Evolutionary conservation across 192 early-diverging fungal genomes (phyloP).

Genomic region (Geranomyces variabilis): DNA sequence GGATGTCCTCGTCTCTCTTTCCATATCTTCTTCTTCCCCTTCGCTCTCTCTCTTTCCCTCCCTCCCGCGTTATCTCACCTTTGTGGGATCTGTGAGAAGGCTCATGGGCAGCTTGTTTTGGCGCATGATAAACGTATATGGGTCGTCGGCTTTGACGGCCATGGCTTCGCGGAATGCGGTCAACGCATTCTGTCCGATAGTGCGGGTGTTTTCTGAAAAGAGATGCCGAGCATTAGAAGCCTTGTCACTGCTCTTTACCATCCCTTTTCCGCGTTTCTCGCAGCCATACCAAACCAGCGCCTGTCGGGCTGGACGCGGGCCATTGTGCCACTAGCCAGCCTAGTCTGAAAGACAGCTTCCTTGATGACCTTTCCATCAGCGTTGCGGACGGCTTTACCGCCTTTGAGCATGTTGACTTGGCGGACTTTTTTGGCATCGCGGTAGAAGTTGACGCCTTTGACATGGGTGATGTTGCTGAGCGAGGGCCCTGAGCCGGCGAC

Average conservation of each 20-base stretch:
- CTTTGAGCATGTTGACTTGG: constrained; percentile 91
- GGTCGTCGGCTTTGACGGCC: constrained; percentile 83
- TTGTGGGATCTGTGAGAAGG: constrained; percentile 79
- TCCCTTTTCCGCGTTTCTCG: no score
- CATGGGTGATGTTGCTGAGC: constrained; percentile 52
- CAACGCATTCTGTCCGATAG: constrained; percentile 93
- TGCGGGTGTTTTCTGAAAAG: constrained; percentile 83
- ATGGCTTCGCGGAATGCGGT: constrained; percentile 92
- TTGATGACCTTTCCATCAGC: constrained; percentile 88
- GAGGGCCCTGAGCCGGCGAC: constrained; percentile 17
- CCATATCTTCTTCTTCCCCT: no score
- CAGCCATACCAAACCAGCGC: constrained; percentile 98
- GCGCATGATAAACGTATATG: constrained; percentile 90
- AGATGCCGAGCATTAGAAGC: constrained; percentile 3
- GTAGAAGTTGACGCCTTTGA: constrained; percentile 99
- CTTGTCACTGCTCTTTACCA: no score
- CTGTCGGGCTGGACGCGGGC: constrained; percentile 93
- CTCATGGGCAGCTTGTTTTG: constrained; percentile 97
- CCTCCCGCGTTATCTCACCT: no score
- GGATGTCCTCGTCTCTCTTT: no score
- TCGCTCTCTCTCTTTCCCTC: background rate
- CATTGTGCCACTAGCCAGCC: constrained; percentile 63
- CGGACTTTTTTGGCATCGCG: constrained; percentile 93
- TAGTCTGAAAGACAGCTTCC: constrained; percentile 86
- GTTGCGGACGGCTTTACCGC: constrained; percentile 82